Evolutionary conservation across 2,329 filamentous ascomycete genomes (phyloP).

Genomic region (Aspergillus versicolor): DNA sequence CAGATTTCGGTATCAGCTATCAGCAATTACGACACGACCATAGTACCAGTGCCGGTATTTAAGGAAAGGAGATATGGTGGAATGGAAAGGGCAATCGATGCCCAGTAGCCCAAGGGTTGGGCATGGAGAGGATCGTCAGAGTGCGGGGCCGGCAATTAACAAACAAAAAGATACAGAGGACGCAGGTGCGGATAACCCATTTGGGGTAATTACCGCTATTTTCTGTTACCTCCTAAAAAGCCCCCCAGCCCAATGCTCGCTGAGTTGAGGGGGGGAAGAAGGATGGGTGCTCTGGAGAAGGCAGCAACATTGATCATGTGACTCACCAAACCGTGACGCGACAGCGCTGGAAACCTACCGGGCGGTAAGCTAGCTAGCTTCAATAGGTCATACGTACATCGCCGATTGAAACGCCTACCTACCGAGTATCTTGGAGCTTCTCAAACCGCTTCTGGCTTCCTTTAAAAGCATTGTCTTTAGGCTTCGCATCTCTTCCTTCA

Average conservation of each 20-base stretch:
- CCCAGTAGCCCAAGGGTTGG: slow-evolving; percentile 14
- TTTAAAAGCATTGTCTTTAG: neutral
- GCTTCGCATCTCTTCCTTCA: neutral
- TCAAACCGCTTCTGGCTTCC: neutral
- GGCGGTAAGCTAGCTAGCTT: slow-evolving; percentile 8
- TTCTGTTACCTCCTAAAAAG: too few species aligned
- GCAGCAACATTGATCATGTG: slow-evolving; percentile 2
- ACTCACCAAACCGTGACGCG: slow-evolving; percentile 1
- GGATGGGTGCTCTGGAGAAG: neutral
- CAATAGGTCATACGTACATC: neutral
- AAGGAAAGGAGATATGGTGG: neutral
- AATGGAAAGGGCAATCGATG: slow-evolving; percentile 4
- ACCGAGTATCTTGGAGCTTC: neutral
- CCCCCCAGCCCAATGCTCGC: too few species aligned
- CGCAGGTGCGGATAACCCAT: neutral
- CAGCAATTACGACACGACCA: neutral
- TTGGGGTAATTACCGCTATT: neutral
- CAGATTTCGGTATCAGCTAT: neutral
- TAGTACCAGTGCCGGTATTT: neutral
- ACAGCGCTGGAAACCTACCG: neutral
- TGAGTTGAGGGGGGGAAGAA: too few species aligned
- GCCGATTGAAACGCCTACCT: neutral
- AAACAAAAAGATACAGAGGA: neutral
- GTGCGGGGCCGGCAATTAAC: neutral
- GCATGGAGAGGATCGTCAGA: neutral